Evolutionary conservation across 2,329 filamentous ascomycete species (phyloP).

Genomic region (Reticulascus tulasneorum): DNA sequence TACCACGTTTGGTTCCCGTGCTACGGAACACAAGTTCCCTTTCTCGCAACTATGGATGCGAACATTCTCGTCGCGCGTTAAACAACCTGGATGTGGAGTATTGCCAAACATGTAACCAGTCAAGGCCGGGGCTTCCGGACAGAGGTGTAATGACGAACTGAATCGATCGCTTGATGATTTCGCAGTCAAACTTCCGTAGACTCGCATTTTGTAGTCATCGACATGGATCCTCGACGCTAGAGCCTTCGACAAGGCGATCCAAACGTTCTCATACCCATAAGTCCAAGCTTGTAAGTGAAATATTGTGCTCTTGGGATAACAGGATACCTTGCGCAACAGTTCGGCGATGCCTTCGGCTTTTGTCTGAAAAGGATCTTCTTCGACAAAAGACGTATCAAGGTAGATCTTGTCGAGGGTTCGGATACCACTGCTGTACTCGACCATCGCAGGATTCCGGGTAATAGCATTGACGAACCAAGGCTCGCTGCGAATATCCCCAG

Average conservation of each 20-base stretch:
- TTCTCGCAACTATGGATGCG: slow-evolving; percentile 85
- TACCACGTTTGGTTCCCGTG: slow-evolving; percentile 52
- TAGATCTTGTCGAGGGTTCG: slow-evolving; percentile 77
- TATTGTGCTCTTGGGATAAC: slow-evolving; percentile 68
- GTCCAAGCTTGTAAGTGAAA: slow-evolving; percentile 92
- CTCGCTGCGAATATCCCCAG: slow-evolving; percentile 83
- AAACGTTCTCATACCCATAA: slow-evolving; percentile 86
- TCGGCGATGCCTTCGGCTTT: slow-evolving; percentile 75
- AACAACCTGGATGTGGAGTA: slow-evolving; percentile 61
- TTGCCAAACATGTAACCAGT: slow-evolving; percentile 76
- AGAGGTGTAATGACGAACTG: slow-evolving; percentile 36
- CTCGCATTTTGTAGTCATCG: slow-evolving; percentile 70
- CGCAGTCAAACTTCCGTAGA: slow-evolving; percentile 63
- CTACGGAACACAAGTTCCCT: slow-evolving; percentile 56
- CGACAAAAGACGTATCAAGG: slow-evolving; percentile 76
- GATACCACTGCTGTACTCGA: slow-evolving; percentile 67
- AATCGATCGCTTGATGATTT: slow-evolving; percentile 36
- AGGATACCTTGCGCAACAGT: slow-evolving; percentile 62
- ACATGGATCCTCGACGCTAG: slow-evolving; percentile 73
- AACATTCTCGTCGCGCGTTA: slow-evolving; percentile 59
- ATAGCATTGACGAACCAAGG: slow-evolving; percentile 79
- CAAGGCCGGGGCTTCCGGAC: slow-evolving; percentile 62
- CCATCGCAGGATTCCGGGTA: slow-evolving; percentile 64
- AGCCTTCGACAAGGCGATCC: slow-evolving; percentile 72
- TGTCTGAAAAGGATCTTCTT: slow-evolving; percentile 44